Evolutionary conservation across 176 grass and related monocot species (phyloP).

Genomic region (Ananas comosus): DNA sequence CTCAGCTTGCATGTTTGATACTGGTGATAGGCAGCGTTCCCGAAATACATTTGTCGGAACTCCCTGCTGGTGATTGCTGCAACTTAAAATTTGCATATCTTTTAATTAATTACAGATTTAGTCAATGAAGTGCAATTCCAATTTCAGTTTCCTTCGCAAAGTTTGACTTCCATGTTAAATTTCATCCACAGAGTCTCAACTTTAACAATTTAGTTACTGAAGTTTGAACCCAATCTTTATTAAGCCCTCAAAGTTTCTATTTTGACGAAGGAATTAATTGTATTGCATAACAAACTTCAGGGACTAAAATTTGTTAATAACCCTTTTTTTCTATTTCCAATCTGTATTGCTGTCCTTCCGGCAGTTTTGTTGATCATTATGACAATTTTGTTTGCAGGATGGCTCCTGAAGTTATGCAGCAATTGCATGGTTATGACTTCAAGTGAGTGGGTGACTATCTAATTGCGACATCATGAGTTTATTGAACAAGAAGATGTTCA

Average conservation of each 20-base stretch:
- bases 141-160: too few relatives aligned
- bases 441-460: constrained; percentile 49
- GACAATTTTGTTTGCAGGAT: constrained; percentile 43
- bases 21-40: constrained; percentile 83
- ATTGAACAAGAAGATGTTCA: constrained; percentile 9
- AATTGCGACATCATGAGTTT: constrained; percentile 16
- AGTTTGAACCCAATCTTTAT: too few relatives aligned
- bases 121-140: too few relatives aligned
- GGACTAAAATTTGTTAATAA: too few relatives aligned
- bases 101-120: too few relatives aligned
- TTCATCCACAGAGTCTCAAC: too few relatives aligned
- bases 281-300: too few relatives aligned
- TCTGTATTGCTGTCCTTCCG: not conserved
- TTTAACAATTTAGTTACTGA: too few relatives aligned
- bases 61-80: constrained; percentile 66
- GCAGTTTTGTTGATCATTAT: not conserved
- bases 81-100: not conserved
- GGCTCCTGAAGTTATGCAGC: constrained; percentile 99
- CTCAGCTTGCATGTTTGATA: constrained; percentile 94
- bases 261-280: too few relatives aligned
- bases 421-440: constrained; percentile 98
- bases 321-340: too few relatives aligned
- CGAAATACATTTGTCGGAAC: constrained; percentile 98
- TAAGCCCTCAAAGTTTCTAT: too few relatives aligned
- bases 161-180: constrained; percentile 6